Evolutionary conservation across 1,139 yeast genomes (phyloP).

Genomic region (Pichia terricola): DNA sequence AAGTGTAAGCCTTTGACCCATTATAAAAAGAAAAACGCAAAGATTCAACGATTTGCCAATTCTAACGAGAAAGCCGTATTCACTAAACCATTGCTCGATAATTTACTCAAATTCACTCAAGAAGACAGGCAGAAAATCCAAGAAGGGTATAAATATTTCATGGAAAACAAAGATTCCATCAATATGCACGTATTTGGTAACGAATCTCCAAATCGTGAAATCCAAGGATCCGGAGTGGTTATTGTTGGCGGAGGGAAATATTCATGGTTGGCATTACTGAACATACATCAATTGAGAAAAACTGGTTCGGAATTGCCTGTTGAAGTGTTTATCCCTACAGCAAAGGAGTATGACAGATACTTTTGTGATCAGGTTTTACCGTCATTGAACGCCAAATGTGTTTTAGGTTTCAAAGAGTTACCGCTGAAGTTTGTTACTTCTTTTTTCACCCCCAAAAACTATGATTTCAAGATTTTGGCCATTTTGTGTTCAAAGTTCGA

Average conservation of each 20-base stretch:
- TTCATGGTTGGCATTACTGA: slow-evolving; percentile 44
- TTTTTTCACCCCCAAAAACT: slow-evolving; percentile 36
- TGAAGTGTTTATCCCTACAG: slow-evolving; percentile 49
- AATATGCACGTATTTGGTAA: slow-evolving; percentile 17
- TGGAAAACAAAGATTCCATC: too few relatives aligned
- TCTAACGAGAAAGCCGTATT: slow-evolving; percentile 27
- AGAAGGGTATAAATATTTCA: too few relatives aligned
- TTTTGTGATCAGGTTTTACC: slow-evolving; percentile 41
- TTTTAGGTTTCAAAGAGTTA: slow-evolving; percentile 21
- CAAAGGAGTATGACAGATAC: slow-evolving; percentile 37
- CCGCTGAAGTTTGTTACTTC: slow-evolving; percentile 23
- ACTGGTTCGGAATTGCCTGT: slow-evolving; percentile 47
- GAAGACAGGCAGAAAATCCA: slow-evolving; percentile 13
- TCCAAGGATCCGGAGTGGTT: slow-evolving; percentile 44
- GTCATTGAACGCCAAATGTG: slow-evolving; percentile 37
- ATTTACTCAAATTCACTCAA: slow-evolving; percentile 20
- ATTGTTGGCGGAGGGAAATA: slow-evolving; percentile 55
- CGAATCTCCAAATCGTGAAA: slow-evolving; percentile 1
- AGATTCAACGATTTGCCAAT: slow-evolving; percentile 26
- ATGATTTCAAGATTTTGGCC: slow-evolving; percentile 56
- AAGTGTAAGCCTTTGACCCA: slow-evolving; percentile 17
- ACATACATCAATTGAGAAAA: slow-evolving; percentile 42
- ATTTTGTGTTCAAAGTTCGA: slow-evolving; percentile 50
- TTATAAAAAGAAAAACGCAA: slow-evolving; percentile 22
- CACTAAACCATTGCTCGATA: slow-evolving; percentile 22